These are phyloP conservation scores for Chaetoceros tenuissimus DNA, from an alignment of 108 stramenopile species.

Conservation along the genomic window DNA sequence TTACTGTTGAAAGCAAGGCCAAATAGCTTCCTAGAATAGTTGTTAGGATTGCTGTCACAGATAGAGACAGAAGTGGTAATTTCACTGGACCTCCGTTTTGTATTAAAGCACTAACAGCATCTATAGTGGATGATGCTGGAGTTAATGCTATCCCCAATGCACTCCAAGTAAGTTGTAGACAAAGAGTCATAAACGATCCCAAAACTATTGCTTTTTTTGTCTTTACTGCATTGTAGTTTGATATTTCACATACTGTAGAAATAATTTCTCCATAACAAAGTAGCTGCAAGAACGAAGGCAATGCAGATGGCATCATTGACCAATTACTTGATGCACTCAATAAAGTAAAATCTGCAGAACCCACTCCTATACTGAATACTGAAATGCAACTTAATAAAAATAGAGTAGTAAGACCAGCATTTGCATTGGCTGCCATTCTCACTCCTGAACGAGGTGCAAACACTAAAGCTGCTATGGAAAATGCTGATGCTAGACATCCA, in stretches of 20 bases:
- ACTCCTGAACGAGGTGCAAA: background rate
- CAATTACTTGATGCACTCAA: background rate
- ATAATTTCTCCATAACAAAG: constrained; percentile 14
- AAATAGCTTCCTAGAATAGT: constrained; percentile 13
- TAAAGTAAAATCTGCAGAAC: constrained; percentile 1
- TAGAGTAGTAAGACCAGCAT: constrained; percentile 4
- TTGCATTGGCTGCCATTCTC: background rate
- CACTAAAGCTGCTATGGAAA: constrained; percentile 5
- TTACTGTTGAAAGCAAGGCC: constrained; percentile 8
- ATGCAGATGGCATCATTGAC: background rate
- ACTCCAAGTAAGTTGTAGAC: constrained; percentile 6
- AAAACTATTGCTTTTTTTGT: constrained; percentile 10
- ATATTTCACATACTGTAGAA: constrained; percentile 7
- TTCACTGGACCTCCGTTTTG: background rate
- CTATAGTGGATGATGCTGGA: background rate
- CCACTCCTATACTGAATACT: constrained; percentile 3
- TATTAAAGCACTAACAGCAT: background rate
- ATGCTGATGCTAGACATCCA: constrained; percentile 7
- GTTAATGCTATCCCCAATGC: constrained; percentile 5
- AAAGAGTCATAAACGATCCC: constrained; percentile 8
- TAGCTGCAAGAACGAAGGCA: constrained; percentile 11
- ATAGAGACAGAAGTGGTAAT: constrained; percentile 4
- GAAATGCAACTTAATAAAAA: constrained; percentile 1
- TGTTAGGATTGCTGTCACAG: constrained; percentile 10
- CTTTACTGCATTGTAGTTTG: constrained; percentile 1